Percentiles rank a stretch among this genome's conserved stretches.
Conservation (phyloP, 495 filamentous ascomycete species). For the Penicillium maclennaniae region DNA sequence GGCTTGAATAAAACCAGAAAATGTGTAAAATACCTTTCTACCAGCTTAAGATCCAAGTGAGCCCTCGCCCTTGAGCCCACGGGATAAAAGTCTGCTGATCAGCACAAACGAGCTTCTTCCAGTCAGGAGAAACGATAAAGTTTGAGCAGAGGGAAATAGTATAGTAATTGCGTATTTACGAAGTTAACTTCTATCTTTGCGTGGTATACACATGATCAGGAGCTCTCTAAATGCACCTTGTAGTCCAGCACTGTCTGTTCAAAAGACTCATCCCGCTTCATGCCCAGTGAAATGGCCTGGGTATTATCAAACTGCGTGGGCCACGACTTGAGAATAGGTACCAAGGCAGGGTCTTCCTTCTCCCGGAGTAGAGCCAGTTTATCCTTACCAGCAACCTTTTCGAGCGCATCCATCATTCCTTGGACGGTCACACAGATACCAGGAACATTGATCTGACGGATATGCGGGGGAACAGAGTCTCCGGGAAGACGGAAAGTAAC, state of each 20-base stretch:
- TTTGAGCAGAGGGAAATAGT: too few species aligned
- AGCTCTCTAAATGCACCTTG: conserved; percentile 30
- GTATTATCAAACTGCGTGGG: conserved; percentile 60
- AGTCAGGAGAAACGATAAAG: too few species aligned
- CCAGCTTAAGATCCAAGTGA: background rate
- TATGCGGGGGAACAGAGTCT: conserved; percentile 49
- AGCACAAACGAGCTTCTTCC: background rate
- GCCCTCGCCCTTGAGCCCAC: background rate
- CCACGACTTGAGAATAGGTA: conserved; percentile 67
- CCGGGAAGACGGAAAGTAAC: conserved; percentile 51
- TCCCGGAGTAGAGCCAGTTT: conserved; percentile 57
- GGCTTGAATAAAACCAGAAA: background rate
- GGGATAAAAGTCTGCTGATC: background rate
- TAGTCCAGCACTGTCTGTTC: conserved; percentile 55
- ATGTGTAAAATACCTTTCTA: background rate
- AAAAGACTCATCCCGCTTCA: conserved; percentile 53
- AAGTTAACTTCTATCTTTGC: background rate
- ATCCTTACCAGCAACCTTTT: conserved; percentile 62
- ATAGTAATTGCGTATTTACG: background rate
- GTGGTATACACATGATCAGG: conserved; percentile 16
- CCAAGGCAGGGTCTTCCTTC: conserved; percentile 53
- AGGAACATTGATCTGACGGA: conserved; percentile 64
- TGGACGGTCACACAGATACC: conserved; percentile 65
- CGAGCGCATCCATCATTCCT: conserved; percentile 69
- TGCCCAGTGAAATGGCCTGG: conserved; percentile 54